A percentile compares a stretch with the other conserved stretches of the same genome.
Evolutionary conservation across 192 early-diverging fungal genomes (phyloP).

Genomic region (Spizellomyces sp.): DNA sequence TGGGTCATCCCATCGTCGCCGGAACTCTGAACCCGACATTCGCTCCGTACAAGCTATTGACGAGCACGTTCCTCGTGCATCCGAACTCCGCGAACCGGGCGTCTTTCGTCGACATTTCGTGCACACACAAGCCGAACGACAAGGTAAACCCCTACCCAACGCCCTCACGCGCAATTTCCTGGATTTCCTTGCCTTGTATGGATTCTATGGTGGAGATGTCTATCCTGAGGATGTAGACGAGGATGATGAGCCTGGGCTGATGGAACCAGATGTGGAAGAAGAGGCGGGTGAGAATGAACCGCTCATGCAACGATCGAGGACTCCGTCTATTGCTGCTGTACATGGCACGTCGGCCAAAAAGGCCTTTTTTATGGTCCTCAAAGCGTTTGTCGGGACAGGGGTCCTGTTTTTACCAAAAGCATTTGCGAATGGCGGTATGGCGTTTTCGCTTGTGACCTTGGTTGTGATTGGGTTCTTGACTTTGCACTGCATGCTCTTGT

Average conservation of each 20-base stretch:
- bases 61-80: constrained; percentile 32
- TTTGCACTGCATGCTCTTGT: constrained; percentile 56
- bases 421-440: constrained; percentile 58
- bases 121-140: constrained; percentile 64
- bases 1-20: constrained; percentile 22
- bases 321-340: constrained; percentile 32
- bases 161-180: constrained; percentile 87
- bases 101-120: constrained; percentile 89
- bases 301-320: constrained; percentile 36
- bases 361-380: constrained; percentile 60
- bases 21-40: constrained; percentile 49
- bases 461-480: constrained; percentile 52
- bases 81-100: constrained; percentile 76
- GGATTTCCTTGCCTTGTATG: constrained; percentile 90
- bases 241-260: constrained; percentile 45
- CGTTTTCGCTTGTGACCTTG: constrained; percentile 46
- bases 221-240: constrained; percentile 64
- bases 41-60: constrained; percentile 9
- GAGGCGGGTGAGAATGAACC: constrained; percentile 35
- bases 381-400: constrained; percentile 68
- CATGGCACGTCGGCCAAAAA: constrained; percentile 53
- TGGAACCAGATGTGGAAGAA: not conserved
- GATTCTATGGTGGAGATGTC: constrained; percentile 93
- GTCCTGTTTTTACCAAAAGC: constrained; percentile 66
- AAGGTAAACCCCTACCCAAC: constrained; percentile 67